A percentile compares a stretch with the other conserved stretches of the same genome.
These are phyloP conservation scores for Leccinellum luteum DNA, from an alignment of 768 basidiomycete species.

Conservation along the genomic window DNA sequence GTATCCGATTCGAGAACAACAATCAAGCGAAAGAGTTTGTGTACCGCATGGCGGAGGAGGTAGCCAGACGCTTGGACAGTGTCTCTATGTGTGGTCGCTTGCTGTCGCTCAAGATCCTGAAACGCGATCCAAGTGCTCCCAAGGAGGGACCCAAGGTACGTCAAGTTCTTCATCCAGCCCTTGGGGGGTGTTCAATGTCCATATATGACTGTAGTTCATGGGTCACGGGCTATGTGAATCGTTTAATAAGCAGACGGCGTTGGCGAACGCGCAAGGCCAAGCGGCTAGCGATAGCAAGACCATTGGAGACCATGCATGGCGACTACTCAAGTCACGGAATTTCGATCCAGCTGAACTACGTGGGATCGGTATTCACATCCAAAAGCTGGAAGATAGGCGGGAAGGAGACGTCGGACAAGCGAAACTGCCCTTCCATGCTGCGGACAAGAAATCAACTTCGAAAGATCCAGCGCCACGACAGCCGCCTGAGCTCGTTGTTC, in stretches of 20 bases:
- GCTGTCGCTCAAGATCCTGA: constrained; percentile 87
- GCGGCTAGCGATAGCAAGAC: constrained; percentile 71
- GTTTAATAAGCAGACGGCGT: constrained; percentile 69
- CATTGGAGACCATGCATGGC: constrained; percentile 77
- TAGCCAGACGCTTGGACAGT: constrained; percentile 65
- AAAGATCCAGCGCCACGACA: constrained; percentile 1
- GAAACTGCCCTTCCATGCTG: constrained; percentile 53
- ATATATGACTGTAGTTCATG: constrained; percentile 58
- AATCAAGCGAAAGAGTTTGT: constrained; percentile 82
- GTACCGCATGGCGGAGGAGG: constrained; percentile 72
- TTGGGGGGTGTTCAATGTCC: not conserved
- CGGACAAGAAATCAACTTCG: constrained; percentile 2
- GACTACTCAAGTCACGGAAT: constrained; percentile 64
- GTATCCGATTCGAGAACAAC: constrained; percentile 85
- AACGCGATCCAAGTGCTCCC: constrained; percentile 80
- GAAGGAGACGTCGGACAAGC: constrained; percentile 52
- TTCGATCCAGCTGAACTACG: constrained; percentile 87
- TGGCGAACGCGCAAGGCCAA: constrained; percentile 57
- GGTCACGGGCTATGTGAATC: constrained; percentile 86
- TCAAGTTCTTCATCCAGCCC: not conserved
- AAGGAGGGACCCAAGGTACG: constrained; percentile 86
- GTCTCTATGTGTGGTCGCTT: constrained; percentile 68
- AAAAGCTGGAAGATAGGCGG: constrained; percentile 69
- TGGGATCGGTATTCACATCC: constrained; percentile 88
- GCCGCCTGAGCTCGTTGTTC: constrained; percentile 25